Evolutionary conservation across 1,284 basidiomycete genomes (phyloP), one percentile per base, ranked within the genome.

Genomic region (Sporisorium sorghi): DNA sequence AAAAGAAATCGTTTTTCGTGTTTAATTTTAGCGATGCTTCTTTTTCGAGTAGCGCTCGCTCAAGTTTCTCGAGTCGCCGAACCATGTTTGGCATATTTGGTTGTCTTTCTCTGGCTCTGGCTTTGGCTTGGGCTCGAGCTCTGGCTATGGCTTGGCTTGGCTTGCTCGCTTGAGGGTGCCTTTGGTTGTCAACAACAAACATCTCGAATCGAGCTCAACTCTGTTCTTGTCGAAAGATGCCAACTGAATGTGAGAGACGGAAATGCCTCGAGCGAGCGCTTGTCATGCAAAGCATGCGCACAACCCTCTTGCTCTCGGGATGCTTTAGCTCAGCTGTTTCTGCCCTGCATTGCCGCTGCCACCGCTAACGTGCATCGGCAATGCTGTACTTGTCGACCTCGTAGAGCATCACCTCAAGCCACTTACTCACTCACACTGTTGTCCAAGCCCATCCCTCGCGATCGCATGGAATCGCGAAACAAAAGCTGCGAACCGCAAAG

Each of bases 111-210:
- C n/a, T n/a, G n/a, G n/a, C n/a, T n/a, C n/a, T n/a, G n/a, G 47
- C 8, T 49, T 17, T 40, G 37, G n/a, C n/a, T n/a, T 40, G 37
- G 8, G 17, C 35, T 37, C 17, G 14, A 3, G 3, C 12, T 35
- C 12, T 35, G 5, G 47, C 2, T 48, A 19, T n/a, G 15, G 35
- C 17, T 37, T 37, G 35, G 35, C 37, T 19, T n/a, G n/a, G 37
- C 6, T 19, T 19, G 17, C n/a, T 40, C 37, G 37, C 37, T 40
- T n/a, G 46, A 32, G n/a, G n/a, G n/a, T 49, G 47, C 32, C 7
- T 23, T 15, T 49, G 47, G 32, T 49, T 49, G 47, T 49, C 47
- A 35, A 33, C 47, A 49, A 49, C 47, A 49, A 49, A 49, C 47
- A 49, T 30, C 26, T 30, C 26, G 8, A 47, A 30, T 30, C 24